These are phyloP conservation scores for Backusella mclennaniae DNA, from an alignment of 192 early-diverging fungal genomes.

Conservation along the genomic window DNA sequence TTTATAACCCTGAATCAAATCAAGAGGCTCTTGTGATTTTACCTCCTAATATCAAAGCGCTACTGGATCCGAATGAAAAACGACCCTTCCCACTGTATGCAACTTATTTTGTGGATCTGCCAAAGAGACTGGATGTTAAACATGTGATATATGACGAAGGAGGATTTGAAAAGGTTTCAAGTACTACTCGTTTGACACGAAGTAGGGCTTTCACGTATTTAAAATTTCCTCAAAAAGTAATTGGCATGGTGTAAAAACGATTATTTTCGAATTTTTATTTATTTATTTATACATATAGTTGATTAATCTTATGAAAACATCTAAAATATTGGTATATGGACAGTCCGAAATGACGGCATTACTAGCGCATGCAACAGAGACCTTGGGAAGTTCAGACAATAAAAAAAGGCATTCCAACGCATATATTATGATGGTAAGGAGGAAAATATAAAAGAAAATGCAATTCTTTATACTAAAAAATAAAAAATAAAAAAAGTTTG, in stretches of 20 bases:
- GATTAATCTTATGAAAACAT: not conserved
- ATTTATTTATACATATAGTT: not conserved
- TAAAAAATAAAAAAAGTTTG: not conserved
- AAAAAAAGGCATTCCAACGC: not conserved
- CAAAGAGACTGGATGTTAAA: not conserved
- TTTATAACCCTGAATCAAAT: not conserved
- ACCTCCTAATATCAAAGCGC: not conserved
- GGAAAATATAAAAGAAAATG: not conserved
- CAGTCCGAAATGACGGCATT: not conserved
- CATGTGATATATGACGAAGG: not conserved
- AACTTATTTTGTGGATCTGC: not conserved
- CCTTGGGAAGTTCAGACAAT: not conserved
- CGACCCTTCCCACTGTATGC: not conserved
- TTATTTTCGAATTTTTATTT: not conserved
- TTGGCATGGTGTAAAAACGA: not conserved
- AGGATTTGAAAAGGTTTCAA: not conserved
- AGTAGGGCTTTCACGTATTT: not conserved
- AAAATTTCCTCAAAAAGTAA: constrained; percentile 4
- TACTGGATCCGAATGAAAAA: not conserved
- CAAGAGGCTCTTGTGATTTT: not conserved
- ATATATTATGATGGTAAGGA: constrained; percentile 5
- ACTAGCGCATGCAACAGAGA: not conserved
- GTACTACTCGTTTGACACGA: not conserved
- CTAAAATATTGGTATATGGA: constrained; percentile 1
- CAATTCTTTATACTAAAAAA: not conserved